Percentiles rank a stretch among this genome's conserved stretches.
phyloP scores from a whole-genome alignment of 2,329 filamentous ascomycete species.

The Pyrenochaeta sp. region DNA sequence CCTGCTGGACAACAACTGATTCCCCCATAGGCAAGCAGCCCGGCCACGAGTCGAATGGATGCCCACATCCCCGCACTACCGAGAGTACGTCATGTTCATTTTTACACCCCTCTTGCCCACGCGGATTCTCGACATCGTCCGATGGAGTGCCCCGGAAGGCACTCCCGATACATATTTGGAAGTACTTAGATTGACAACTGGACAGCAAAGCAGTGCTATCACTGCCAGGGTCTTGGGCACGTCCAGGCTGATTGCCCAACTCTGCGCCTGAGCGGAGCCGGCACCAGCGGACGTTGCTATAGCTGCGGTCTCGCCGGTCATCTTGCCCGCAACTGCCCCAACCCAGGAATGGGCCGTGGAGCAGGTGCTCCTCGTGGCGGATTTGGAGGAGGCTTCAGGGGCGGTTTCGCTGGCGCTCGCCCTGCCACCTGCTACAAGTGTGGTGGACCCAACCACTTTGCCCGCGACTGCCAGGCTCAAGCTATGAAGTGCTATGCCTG shows the following conservation, averaged over 20 bases:
- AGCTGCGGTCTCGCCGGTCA: conserved; percentile 94
- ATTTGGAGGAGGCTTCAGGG: conserved; percentile 73
- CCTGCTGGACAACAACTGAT: conserved; percentile 17
- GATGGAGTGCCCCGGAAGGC: not conserved
- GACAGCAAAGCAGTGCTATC: conserved; percentile 97
- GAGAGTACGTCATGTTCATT: conserved; percentile 67
- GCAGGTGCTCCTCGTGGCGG: conserved; percentile 74
- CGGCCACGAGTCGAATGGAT: conserved; percentile 96
- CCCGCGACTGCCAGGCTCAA: conserved; percentile 96
- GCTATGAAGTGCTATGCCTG: conserved; percentile 99
- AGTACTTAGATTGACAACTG: conserved; percentile 17
- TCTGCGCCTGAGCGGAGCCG: conserved; percentile 83
- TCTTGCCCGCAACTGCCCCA: conserved; percentile 87
- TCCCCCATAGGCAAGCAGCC: conserved; percentile 75
- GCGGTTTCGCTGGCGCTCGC: conserved; percentile 74
- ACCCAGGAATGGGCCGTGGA: conserved; percentile 72
- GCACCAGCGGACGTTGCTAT: conserved; percentile 89
- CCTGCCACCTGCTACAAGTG: conserved; percentile 74
- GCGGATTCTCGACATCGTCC: conserved; percentile 6
- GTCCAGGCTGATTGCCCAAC: conserved; percentile 99
- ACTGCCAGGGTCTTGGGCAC: conserved; percentile 97
- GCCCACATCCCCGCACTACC: conserved; percentile 93
- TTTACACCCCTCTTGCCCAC: conserved; percentile 1
- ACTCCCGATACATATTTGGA: not conserved
- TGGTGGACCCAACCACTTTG: conserved; percentile 93